phyloP scores from a whole-genome alignment of 1,139 yeast species.

The Waltiozyma solani region DNA sequence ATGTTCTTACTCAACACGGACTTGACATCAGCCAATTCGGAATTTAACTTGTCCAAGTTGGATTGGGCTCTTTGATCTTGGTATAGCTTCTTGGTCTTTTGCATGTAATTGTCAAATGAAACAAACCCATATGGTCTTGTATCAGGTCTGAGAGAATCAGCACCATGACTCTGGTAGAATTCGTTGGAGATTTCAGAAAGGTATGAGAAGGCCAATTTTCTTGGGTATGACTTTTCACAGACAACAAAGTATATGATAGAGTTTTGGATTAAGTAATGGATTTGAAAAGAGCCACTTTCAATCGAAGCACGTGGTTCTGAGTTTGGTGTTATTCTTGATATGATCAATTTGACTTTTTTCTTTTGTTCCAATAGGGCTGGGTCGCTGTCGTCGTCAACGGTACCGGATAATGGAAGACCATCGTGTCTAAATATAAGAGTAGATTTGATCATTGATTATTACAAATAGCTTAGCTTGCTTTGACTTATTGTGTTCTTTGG shows the following conservation, averaged over 20 bases:
- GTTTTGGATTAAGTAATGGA: constrained; percentile 62
- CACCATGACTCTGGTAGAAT: constrained; percentile 71
- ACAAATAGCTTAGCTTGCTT: not conserved
- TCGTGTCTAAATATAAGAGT: constrained; percentile 65
- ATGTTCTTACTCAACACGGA: constrained; percentile 94
- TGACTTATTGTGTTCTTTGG: not conserved
- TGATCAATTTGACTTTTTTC: constrained; percentile 71
- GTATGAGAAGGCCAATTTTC: constrained; percentile 84
- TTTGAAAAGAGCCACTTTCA: constrained; percentile 65
- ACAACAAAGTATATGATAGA: constrained; percentile 69
- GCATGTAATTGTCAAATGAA: constrained; percentile 73
- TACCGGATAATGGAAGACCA: constrained; percentile 87
- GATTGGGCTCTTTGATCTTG: constrained; percentile 88
- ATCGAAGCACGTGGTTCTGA: constrained; percentile 83
- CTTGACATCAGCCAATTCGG: constrained; percentile 87
- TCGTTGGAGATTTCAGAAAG: constrained; percentile 75
- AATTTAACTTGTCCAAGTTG: constrained; percentile 76
- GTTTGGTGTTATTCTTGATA: constrained; percentile 67
- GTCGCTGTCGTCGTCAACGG: constrained; percentile 73
- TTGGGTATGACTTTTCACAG: constrained; percentile 70
- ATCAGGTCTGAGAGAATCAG: constrained; percentile 49
- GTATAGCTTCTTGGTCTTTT: constrained; percentile 80
- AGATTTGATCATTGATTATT: constrained; percentile 47
- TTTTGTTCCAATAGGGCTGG: constrained; percentile 60
- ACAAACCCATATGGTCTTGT: constrained; percentile 88